Evolutionary conservation across 176 grass and related monocot species (phyloP), one percentile per base, ranked within the genome.

Genomic region (Carex myosuroides): DNA sequence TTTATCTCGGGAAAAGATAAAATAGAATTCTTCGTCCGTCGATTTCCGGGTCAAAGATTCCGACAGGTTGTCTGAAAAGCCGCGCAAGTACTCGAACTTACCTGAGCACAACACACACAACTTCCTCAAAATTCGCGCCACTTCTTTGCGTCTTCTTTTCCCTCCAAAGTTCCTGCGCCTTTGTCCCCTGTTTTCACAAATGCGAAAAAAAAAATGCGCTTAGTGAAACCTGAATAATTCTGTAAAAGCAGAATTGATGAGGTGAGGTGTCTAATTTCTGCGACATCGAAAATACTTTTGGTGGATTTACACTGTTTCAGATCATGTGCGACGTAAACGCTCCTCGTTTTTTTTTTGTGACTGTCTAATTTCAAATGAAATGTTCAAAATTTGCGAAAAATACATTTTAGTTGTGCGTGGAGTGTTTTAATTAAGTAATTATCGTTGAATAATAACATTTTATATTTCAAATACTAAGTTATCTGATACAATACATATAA

Each of bases 121-220:
- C 5, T 77, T 77, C 50, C 73, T 77, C 24, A 56, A 77, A 77
- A 77, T 77, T 77, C 50, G 73, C 50, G 50, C 50, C 24, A 30
- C 50, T 17, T 56, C 20, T 26, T 12, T 76, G 44, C 46, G 3
- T 16, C 10, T 56, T 17, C 50, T 56, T 77, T 77, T 18, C 21
- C 73, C 50, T 77, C 50, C 22, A 56, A 55, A 8, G 13, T 77
- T 77, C 16, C 73, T 77, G 73, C 50, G 73, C 22, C 50, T 75
- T 53, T 55, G 48, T 77, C 48, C 50, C 72, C 73, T 12, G 9
- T 55, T 18, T 16, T 55, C 22, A 77, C 5, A 30, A 55, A 54
- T 32, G 60, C 17, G 33, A 35, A 35, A 22, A 61, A 60, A 22
- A 3, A 61, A 21, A 0, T 61, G 72, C 12, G 12, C 0, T 14